Evolutionary conservation across 1,284 basidiomycete species (phyloP).

Genomic region (Marasmius oreades): DNA sequence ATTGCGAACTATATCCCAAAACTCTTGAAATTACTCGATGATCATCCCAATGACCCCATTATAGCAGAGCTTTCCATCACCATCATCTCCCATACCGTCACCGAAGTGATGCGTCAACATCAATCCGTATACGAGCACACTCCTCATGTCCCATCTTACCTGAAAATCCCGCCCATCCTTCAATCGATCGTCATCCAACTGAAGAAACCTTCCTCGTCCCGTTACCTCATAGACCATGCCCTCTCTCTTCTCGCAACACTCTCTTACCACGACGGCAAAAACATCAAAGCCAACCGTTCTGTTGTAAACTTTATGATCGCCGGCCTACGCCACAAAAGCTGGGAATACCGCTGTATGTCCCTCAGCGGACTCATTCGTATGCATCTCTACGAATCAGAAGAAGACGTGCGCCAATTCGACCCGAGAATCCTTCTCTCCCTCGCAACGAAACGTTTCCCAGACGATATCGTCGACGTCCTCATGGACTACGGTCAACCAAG

Average conservation of each 20-base stretch:
- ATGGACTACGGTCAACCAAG: conserved; percentile 49
- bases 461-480: conserved; percentile 42
- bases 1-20: conserved; percentile 42
- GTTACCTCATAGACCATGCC: conserved; percentile 48
- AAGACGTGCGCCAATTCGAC: conserved; percentile 41
- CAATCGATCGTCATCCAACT: conserved; percentile 39
- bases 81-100: conserved; percentile 50
- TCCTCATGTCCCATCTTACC: conserved; percentile 31
- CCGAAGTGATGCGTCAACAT: conserved; percentile 26
- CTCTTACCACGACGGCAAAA: conserved; percentile 40
- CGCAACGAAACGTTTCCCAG: conserved; percentile 38
- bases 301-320: conserved; percentile 50
- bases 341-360: conserved; percentile 44
- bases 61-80: conserved; percentile 49
- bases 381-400: conserved; percentile 37
- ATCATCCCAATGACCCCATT: conserved; percentile 45
- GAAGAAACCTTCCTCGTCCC: conserved; percentile 39
- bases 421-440: conserved; percentile 38
- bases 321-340: conserved; percentile 48
- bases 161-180: conserved; percentile 45
- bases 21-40: conserved; percentile 43
- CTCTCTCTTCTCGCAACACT: conserved; percentile 40
- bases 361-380: conserved; percentile 51
- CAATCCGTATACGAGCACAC: conserved; percentile 33
- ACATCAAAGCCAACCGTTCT: conserved; percentile 39